phyloP scores from a whole-genome alignment of 148 eudicot genomes.

The Diospyros kaki region DNA sequence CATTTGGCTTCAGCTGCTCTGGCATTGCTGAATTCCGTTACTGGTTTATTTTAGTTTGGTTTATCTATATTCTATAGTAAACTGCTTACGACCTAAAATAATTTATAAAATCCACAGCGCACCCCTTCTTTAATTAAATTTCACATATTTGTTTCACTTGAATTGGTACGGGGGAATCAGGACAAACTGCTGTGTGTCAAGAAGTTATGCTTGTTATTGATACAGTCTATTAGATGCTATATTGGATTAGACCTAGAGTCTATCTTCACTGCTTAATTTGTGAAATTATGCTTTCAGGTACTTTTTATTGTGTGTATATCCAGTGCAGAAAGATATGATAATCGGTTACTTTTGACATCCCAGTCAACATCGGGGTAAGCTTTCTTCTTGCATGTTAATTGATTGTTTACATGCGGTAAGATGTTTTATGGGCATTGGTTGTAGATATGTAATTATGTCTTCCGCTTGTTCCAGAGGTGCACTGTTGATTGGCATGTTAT shows the following conservation, averaged over 20 bases:
- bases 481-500: background rate
- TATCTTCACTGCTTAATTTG: background rate
- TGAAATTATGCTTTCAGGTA: conserved; percentile 34
- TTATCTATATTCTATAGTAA: background rate
- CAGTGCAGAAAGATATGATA: conserved; percentile 34
- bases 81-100: background rate
- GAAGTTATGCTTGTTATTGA: background rate
- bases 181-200: background rate
- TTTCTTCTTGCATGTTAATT: background rate
- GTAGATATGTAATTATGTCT: background rate
- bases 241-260: background rate
- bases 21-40: background rate
- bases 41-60: background rate
- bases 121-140: background rate
- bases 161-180: background rate
- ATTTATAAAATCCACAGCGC: background rate
- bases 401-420: background rate
- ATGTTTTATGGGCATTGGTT: background rate
- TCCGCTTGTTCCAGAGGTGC: background rate
- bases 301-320: conserved; percentile 24
- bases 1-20: background rate
- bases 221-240: background rate
- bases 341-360: conserved; percentile 46
- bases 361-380: conserved; percentile 52
- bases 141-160: background rate